These are phyloP conservation scores for Cladophialophora bantiana DNA, from an alignment of 2,329 filamentous ascomycete species.

Conservation along the genomic window DNA sequence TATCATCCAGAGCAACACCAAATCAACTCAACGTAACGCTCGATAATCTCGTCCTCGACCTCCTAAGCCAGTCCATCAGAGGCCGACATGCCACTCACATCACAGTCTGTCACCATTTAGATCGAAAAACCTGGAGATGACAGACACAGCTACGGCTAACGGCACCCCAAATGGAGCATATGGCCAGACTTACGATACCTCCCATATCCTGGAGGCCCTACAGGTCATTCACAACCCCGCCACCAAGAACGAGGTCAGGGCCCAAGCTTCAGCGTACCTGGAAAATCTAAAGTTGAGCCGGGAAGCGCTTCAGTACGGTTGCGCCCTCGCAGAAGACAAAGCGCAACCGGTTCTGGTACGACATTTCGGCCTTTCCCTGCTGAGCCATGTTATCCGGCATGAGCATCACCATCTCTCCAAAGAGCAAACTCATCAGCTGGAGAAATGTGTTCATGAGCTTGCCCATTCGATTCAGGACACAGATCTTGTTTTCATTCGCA, in stretches of 20 bases:
- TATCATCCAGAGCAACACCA: not conserved
- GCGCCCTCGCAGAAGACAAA: conserved; percentile 77
- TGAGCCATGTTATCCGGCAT: conserved; percentile 89
- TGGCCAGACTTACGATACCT: conserved; percentile 42
- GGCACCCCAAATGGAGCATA: conserved; percentile 21
- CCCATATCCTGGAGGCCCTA: conserved; percentile 78
- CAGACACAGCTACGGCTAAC: conserved; percentile 17
- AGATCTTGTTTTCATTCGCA: conserved; percentile 84
- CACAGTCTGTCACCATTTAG: not conserved
- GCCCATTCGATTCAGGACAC: conserved; percentile 72
- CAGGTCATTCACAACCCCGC: conserved; percentile 84
- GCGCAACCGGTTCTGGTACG: conserved; percentile 81
- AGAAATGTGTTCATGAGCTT: conserved; percentile 79
- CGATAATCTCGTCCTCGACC: not conserved
- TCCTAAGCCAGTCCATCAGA: not conserved
- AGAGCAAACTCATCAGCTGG: conserved; percentile 72
- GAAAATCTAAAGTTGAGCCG: conserved; percentile 81
- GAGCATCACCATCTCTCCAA: conserved; percentile 76
- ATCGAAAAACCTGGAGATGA: conserved; percentile 25
- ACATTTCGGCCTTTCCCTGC: conserved; percentile 89
- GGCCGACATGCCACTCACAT: conserved; percentile 24
- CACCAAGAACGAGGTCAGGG: conserved; percentile 80
- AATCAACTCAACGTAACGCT: not conserved
- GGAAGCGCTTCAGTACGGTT: conserved; percentile 85
- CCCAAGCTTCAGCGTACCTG: conserved; percentile 83